phyloP scores from a whole-genome alignment of 2,329 filamentous ascomycete species.

The Ophiocordyceps camponoti-floridani region DNA sequence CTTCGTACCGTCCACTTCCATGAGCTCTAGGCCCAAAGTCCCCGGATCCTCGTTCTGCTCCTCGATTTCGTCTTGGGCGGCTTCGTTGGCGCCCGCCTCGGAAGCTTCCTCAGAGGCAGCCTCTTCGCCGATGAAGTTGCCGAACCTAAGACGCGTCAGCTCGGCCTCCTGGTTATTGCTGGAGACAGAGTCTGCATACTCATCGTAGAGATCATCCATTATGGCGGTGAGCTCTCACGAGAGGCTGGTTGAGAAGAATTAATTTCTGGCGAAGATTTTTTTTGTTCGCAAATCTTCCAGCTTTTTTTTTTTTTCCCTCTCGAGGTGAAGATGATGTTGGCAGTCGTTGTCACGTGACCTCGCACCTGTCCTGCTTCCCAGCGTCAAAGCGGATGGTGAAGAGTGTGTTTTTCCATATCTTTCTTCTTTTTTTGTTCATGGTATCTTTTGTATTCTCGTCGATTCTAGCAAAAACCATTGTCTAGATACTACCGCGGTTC shows the following conservation, averaged over 20 bases:
- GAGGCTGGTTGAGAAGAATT: neutral
- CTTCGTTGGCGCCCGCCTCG: constrained; percentile 53
- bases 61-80: constrained; percentile 69
- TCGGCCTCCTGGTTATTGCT: neutral
- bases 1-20: constrained; percentile 69
- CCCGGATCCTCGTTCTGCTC: constrained; percentile 47
- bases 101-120: constrained; percentile 73
- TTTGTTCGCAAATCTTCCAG: neutral
- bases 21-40: constrained; percentile 63
- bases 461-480: neutral
- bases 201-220: constrained; percentile 96
- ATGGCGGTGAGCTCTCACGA: constrained; percentile 5
- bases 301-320: too few species aligned
- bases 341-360: too few species aligned
- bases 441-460: too few species aligned
- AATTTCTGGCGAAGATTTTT: neutral
- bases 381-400: too few species aligned
- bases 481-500: neutral
- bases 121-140: constrained; percentile 94
- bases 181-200: constrained; percentile 32
- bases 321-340: too few species aligned
- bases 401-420: too few species aligned
- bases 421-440: too few species aligned
- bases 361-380: too few species aligned
- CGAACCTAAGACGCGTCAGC: constrained; percentile 44